A percentile compares a stretch with the other conserved stretches of the same genome.
Conservation (phyloP, 2,329 filamentous ascomycete species). For the Phaeosphaeriaceae sp. region DNA sequence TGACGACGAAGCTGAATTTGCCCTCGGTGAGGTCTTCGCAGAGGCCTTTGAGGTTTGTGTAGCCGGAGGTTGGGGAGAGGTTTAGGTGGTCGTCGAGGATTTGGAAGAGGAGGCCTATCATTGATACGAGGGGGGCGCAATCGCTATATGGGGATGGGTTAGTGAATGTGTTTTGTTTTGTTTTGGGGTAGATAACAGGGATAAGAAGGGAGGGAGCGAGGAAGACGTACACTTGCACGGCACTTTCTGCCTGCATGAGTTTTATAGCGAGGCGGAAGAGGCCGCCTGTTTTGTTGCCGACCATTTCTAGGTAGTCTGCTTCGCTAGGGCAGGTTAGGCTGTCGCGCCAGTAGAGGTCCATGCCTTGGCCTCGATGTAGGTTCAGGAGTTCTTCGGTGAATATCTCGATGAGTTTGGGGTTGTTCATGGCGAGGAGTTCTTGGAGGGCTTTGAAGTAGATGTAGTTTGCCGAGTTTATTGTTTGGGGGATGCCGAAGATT, state of each 20-base stretch:
- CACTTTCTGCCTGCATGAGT: constrained; percentile 80
- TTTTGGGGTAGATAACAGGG: no score
- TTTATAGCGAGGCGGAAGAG: constrained; percentile 85
- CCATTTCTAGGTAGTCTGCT: constrained; percentile 94
- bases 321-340: constrained; percentile 82
- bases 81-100: constrained; percentile 96
- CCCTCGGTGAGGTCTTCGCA: constrained; percentile 96
- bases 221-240: constrained; percentile 50
- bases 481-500: constrained; percentile 86
- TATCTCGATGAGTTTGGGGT: constrained; percentile 70
- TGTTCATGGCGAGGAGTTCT: constrained; percentile 74
- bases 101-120: constrained; percentile 86
- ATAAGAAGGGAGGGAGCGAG: no score
- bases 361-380: constrained; percentile 84
- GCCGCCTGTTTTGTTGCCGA: constrained; percentile 87
- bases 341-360: constrained; percentile 91
- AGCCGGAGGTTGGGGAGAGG: constrained; percentile 63
- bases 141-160: constrained; percentile 54
- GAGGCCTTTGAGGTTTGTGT: constrained; percentile 88
- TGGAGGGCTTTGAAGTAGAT: constrained; percentile 82
- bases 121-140: constrained; percentile 83
- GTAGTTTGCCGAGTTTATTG: constrained; percentile 90
- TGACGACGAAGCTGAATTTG: constrained; percentile 95
- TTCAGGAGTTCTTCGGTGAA: constrained; percentile 85
- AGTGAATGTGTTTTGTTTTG: neutral